phyloP scores from a whole-genome alignment of 2,329 filamentous ascomycete species.

The Volutella citrinella region DNA sequence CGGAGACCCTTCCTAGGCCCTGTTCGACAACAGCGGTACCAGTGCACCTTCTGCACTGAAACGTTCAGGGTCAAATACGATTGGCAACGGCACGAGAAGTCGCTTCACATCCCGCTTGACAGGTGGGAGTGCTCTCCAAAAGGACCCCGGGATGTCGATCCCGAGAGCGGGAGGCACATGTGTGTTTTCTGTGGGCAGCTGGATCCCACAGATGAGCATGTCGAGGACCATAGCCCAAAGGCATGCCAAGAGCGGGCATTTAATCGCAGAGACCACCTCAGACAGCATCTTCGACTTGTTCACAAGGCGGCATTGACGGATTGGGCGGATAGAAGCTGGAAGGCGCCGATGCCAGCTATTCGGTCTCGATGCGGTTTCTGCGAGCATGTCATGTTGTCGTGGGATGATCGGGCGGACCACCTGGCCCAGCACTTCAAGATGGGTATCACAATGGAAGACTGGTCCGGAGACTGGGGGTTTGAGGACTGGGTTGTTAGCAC shows the following conservation, averaged over 20 bases:
- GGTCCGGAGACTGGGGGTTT: conserved; percentile 70
- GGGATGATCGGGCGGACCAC: conserved; percentile 59
- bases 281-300: conserved; percentile 62
- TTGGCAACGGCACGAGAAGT: conserved; percentile 70
- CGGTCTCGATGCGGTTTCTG: conserved; percentile 66
- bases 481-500: conserved; percentile 58
- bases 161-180: conserved; percentile 52
- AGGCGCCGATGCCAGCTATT: conserved; percentile 57
- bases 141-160: conserved; percentile 54
- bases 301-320: conserved; percentile 58
- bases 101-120: conserved; percentile 61
- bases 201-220: conserved; percentile 53
- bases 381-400: conserved; percentile 58
- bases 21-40: conserved; percentile 54
- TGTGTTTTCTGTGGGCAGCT: conserved; percentile 60
- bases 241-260: conserved; percentile 69
- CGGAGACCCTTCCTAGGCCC: conserved; percentile 32
- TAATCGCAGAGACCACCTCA: conserved; percentile 64
- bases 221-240: conserved; percentile 58
- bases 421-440: conserved; percentile 65
- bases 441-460: conserved; percentile 64
- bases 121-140: conserved; percentile 63
- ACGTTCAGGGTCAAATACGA: conserved; percentile 67
- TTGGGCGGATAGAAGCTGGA: conserved; percentile 66
- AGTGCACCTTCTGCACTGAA: conserved; percentile 68